Conservation (phyloP, 345 rosid genomes). For the Schrenkiella parvula region DNA sequence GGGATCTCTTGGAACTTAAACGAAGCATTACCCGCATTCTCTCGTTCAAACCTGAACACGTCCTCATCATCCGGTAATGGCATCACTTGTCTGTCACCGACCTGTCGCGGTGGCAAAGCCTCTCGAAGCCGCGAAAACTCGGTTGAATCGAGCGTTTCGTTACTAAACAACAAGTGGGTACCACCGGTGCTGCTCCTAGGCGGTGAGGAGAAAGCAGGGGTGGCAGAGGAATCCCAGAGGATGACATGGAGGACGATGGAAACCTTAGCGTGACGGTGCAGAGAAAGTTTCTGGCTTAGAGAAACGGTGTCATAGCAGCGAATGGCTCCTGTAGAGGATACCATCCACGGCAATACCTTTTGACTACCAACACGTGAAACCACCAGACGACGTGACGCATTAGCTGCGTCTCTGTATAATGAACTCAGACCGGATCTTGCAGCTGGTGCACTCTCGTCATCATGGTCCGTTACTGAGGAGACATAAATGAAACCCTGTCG, state of each 20-base stretch:
- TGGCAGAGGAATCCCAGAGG: slow-evolving; percentile 57
- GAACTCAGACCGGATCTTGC: slow-evolving; percentile 71
- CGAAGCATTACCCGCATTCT: slow-evolving; percentile 71
- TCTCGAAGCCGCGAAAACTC: slow-evolving; percentile 29
- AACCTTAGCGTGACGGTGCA: slow-evolving; percentile 81
- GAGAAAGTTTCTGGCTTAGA: slow-evolving; percentile 84
- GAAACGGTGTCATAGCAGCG: slow-evolving; percentile 84
- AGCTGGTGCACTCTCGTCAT: slow-evolving; percentile 56
- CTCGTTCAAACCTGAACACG: slow-evolving; percentile 42
- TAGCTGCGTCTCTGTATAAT: slow-evolving; percentile 59
- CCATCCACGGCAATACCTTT: slow-evolving; percentile 93
- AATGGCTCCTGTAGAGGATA: slow-evolving; percentile 79
- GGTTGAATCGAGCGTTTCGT: slow-evolving; percentile 18
- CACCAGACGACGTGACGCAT: slow-evolving; percentile 52
- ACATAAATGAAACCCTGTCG: slow-evolving; percentile 86
- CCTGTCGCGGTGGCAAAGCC: slow-evolving; percentile 36
- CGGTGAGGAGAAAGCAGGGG: slow-evolving; percentile 25
- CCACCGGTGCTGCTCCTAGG: slow-evolving; percentile 22
- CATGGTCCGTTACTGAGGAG: slow-evolving; percentile 68
- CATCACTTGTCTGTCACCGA: slow-evolving; percentile 57
- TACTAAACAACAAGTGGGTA: slow-evolving; percentile 24
- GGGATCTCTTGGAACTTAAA: slow-evolving; percentile 81
- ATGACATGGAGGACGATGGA: slow-evolving; percentile 65
- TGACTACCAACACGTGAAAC: slow-evolving; percentile 75
- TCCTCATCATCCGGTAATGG: slow-evolving; percentile 42